Percentiles rank a stretch among this genome's conserved stretches.
Conservation (phyloP, 306 rosid genomes). For the Chamaecrista fasciculata region DNA sequence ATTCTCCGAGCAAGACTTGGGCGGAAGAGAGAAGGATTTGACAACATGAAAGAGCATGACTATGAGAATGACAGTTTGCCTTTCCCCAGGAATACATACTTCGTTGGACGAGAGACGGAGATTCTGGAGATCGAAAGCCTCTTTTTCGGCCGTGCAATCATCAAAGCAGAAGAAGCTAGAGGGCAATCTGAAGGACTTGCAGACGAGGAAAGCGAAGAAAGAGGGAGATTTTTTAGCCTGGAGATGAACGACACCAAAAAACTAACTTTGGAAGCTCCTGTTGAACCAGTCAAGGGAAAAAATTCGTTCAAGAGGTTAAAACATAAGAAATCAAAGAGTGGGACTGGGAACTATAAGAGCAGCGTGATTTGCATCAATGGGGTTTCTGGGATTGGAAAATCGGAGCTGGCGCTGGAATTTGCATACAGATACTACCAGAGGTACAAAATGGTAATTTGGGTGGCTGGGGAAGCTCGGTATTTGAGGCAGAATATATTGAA, state of each 20-base stretch:
- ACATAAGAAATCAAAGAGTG: conserved; percentile 63
- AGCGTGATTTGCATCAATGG: conserved; percentile 78
- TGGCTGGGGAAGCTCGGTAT: conserved; percentile 79
- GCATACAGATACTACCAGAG: conserved; percentile 68
- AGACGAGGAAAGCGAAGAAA: conserved; percentile 71
- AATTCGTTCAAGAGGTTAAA: conserved; percentile 57
- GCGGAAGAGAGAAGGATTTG: conserved; percentile 49
- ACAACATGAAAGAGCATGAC: conserved; percentile 27
- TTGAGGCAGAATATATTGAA: conserved; percentile 76
- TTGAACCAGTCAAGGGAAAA: conserved; percentile 60
- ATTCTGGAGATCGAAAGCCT: conserved; percentile 65
- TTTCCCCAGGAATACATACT: conserved; percentile 56
- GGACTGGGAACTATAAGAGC: conserved; percentile 60
- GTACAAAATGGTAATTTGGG: conserved; percentile 88
- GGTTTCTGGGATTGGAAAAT: conserved; percentile 76
- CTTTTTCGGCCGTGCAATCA: conserved; percentile 45
- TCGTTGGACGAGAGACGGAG: conserved; percentile 84
- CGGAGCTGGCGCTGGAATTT: conserved; percentile 78
- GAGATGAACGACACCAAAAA: conserved; percentile 69
- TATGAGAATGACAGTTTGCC: conserved; percentile 46
- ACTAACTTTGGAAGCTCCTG: conserved; percentile 62
- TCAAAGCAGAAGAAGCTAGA: conserved; percentile 57
- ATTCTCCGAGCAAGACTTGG: conserved; percentile 72
- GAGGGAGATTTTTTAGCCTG: conserved; percentile 64
- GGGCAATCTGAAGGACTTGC: conserved; percentile 84